phyloP scores from a whole-genome alignment of 2,329 filamentous ascomycete genomes.

The Paraphoma chrysanthemicola region DNA sequence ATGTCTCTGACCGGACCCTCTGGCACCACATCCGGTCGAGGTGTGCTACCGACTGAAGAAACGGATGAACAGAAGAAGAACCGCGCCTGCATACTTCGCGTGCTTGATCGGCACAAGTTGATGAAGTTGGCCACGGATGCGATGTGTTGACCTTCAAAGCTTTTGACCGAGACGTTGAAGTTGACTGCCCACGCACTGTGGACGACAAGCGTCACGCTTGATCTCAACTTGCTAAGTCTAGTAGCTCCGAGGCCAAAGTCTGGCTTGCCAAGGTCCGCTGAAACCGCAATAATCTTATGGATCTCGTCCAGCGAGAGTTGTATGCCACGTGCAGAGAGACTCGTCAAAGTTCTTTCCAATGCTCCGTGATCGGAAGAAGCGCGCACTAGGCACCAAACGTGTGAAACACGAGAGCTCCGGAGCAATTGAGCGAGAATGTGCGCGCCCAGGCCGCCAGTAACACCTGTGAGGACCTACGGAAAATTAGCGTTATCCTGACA shows the following conservation, averaged over 20 bases:
- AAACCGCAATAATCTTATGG: slow-evolving; percentile 46
- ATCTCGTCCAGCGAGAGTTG: slow-evolving; percentile 30
- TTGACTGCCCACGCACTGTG: slow-evolving; percentile 65
- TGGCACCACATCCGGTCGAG: slow-evolving; percentile 40
- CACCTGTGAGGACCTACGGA: slow-evolving; percentile 63
- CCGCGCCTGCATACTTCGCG: slow-evolving; percentile 42
- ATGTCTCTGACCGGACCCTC: slow-evolving; percentile 49
- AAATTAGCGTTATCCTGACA: background rate
- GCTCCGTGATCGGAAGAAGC: slow-evolving; percentile 48
- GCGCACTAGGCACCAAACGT: slow-evolving; percentile 62
- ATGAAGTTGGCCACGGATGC: slow-evolving; percentile 55
- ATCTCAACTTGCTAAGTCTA: slow-evolving; percentile 20
- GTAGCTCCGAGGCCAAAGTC: slow-evolving; percentile 50
- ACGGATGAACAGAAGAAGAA: slow-evolving; percentile 58
- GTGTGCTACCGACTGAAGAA: slow-evolving; percentile 50
- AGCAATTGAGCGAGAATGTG: slow-evolving; percentile 58
- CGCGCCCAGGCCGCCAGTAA: slow-evolving; percentile 70
- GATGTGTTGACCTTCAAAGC: slow-evolving; percentile 58
- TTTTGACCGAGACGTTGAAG: slow-evolving; percentile 61
- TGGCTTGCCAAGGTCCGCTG: slow-evolving; percentile 49
- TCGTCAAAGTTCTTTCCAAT: slow-evolving; percentile 44
- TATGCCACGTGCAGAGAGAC: slow-evolving; percentile 47
- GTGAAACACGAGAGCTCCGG: slow-evolving; percentile 32
- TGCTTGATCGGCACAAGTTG: slow-evolving; percentile 44
- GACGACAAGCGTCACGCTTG: slow-evolving; percentile 52